Conservation (phyloP, 768 basidiomycete genomes). For the Saitozyma podzolica region DNA sequence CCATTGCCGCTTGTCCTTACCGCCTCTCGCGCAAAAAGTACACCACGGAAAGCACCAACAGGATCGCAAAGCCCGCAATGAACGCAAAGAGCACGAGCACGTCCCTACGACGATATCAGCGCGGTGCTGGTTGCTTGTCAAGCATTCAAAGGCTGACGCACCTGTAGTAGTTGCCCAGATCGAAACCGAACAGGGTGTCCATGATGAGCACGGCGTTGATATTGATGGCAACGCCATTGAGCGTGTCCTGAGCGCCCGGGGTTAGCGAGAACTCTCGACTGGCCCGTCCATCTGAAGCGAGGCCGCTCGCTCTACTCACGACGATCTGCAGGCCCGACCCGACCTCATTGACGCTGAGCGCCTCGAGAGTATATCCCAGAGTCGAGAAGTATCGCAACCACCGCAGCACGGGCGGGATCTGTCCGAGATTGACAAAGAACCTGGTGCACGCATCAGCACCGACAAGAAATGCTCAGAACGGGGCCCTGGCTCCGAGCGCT, state of each 20-base stretch:
- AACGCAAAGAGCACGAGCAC: constrained; percentile 84
- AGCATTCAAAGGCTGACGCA: constrained; percentile 18
- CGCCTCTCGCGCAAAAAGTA: constrained; percentile 73
- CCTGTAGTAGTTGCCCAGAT: constrained; percentile 76
- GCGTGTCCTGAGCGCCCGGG: constrained; percentile 57
- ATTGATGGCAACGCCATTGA: constrained; percentile 77
- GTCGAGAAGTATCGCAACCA: constrained; percentile 88
- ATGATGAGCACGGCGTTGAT: constrained; percentile 82
- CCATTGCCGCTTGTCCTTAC: constrained; percentile 43
- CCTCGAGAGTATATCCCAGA: constrained; percentile 56
- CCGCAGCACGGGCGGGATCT: constrained; percentile 84
- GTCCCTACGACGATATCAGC: constrained; percentile 54
- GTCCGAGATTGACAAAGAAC: constrained; percentile 83
- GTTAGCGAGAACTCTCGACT: neutral
- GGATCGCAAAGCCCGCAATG: constrained; percentile 72
- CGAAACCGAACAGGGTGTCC: constrained; percentile 88
- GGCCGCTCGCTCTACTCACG: constrained; percentile 23
- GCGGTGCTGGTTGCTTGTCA: neutral
- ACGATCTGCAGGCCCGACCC: constrained; percentile 78
- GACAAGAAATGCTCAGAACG: constrained; percentile 59
- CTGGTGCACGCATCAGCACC: constrained; percentile 43
- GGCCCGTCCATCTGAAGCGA: neutral
- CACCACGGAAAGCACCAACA: constrained; percentile 76
- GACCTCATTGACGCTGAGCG: constrained; percentile 88
- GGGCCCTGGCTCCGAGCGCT: constrained; percentile 1